phyloP scores from a whole-genome alignment of 371 early-diverging fungal species.

The Rhizopus stolonifer region DNA sequence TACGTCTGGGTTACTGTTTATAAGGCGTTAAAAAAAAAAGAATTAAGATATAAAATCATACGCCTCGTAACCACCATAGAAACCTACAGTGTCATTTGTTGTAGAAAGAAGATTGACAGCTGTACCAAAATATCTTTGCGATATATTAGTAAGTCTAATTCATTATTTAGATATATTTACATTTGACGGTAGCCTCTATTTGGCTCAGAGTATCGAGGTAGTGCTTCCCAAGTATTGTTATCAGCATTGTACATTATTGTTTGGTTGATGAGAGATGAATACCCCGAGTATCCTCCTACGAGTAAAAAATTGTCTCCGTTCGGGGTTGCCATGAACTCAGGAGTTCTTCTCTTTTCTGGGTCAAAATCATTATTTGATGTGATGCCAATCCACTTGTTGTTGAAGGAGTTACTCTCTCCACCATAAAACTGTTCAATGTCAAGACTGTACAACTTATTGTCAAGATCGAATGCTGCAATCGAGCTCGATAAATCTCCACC shows the following conservation, averaged over 20 bases:
- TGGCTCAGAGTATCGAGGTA: slow-evolving; percentile 3
- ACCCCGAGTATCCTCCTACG: neutral
- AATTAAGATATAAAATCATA: no score
- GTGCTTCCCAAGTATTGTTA: slow-evolving; percentile 7
- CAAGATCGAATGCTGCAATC: neutral
- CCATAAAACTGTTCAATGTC: neutral
- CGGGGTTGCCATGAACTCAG: neutral
- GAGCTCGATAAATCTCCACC: slow-evolving; percentile 5
- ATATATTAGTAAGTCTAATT: no score
- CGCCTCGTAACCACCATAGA: slow-evolving; percentile 8
- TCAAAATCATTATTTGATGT: neutral
- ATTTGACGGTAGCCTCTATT: neutral
- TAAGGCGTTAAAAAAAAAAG: no score
- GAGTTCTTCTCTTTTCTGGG: neutral
- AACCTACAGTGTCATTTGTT: slow-evolving; percentile 1
- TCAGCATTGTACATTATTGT: slow-evolving; percentile 6
- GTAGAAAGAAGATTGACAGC: neutral
- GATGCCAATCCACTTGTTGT: slow-evolving; percentile 1
- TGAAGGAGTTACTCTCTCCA: neutral
- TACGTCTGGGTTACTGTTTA: neutral
- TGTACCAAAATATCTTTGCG: neutral
- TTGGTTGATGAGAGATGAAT: neutral
- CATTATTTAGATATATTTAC: no score
- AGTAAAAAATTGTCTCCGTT: neutral
- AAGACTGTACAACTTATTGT: neutral